Evolutionary conservation across 495 filamentous ascomycete genomes (phyloP).

Genomic region (Cladorrhinum samala): DNA sequence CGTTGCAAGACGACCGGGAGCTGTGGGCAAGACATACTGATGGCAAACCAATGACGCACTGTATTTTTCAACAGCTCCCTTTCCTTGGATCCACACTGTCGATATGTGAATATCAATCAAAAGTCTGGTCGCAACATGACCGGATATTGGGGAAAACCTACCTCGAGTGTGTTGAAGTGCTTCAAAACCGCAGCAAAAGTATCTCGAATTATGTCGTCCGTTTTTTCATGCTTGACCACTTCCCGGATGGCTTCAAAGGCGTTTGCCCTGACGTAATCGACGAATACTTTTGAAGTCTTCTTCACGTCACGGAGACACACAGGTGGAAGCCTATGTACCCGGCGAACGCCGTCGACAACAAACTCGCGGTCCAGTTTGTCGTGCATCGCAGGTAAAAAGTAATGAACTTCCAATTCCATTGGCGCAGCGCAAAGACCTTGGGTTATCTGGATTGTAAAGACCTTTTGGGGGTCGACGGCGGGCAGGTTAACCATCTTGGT

Average conservation of each 20-base stretch:
- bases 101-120: background rate
- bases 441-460: conserved; percentile 23
- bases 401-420: conserved; percentile 27
- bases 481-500: conserved; percentile 34
- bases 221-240: too few relatives aligned
- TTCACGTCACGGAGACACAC: conserved; percentile 33
- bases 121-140: background rate
- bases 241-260: conserved; percentile 19
- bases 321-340: conserved; percentile 20
- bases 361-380: conserved; percentile 30
- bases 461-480: conserved; percentile 19
- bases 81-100: conserved; percentile 2
- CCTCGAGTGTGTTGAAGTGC: conserved; percentile 12
- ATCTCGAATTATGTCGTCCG: conserved; percentile 11
- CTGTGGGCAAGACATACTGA: conserved; percentile 25
- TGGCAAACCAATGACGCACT: conserved; percentile 38
- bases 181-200: conserved; percentile 20
- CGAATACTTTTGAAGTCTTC: conserved; percentile 26
- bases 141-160: conserved; percentile 3
- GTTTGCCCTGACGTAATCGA: conserved; percentile 25
- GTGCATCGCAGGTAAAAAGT: conserved; percentile 23
- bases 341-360: conserved; percentile 14
- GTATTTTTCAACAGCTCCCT: conserved; percentile 25
- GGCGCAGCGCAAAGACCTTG: conserved; percentile 27
- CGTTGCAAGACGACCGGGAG: background rate